Conservation (phyloP, 148 eudicot genomes). For the Silene conica region DNA sequence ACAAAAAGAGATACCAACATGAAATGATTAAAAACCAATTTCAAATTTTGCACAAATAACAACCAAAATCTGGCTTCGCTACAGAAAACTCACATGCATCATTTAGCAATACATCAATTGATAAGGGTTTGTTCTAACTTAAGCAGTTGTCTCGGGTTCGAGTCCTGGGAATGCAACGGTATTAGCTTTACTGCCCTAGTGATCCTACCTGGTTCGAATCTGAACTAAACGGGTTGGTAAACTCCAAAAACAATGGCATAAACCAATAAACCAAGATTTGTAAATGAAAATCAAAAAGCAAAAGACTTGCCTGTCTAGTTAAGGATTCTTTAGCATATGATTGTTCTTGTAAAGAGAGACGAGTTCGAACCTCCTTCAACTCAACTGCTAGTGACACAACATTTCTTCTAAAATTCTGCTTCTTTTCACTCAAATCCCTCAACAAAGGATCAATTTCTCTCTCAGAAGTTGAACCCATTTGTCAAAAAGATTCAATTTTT, state of each 20-base stretch:
- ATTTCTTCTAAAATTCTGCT: slow-evolving; percentile 64
- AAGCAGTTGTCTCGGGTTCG: too few species aligned
- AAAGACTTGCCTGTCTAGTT: slow-evolving; percentile 62
- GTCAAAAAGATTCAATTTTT: background rate
- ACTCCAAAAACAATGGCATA: background rate
- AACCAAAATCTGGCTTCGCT: background rate
- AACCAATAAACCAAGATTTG: background rate
- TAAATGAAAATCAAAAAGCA: slow-evolving; percentile 12
- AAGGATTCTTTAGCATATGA: slow-evolving; percentile 61
- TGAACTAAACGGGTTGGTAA: too few species aligned
- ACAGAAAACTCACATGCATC: background rate
- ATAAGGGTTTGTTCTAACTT: too few species aligned
- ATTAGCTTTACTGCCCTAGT: too few species aligned
- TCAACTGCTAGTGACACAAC: slow-evolving; percentile 86
- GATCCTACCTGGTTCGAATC: too few species aligned
- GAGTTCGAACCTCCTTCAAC: slow-evolving; percentile 75
- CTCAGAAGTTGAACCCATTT: slow-evolving; percentile 31
- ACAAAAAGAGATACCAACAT: slow-evolving; percentile 23
- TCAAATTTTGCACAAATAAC: background rate
- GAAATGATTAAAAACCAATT: slow-evolving; percentile 35
- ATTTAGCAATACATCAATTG: background rate
- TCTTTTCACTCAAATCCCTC: slow-evolving; percentile 82
- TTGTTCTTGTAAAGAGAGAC: slow-evolving; percentile 65
- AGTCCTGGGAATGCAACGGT: too few species aligned
- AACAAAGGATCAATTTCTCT: slow-evolving; percentile 69